phyloP scores from a whole-genome alignment of 2,329 filamentous ascomycete genomes.

The Exserohilum rostratum region DNA sequence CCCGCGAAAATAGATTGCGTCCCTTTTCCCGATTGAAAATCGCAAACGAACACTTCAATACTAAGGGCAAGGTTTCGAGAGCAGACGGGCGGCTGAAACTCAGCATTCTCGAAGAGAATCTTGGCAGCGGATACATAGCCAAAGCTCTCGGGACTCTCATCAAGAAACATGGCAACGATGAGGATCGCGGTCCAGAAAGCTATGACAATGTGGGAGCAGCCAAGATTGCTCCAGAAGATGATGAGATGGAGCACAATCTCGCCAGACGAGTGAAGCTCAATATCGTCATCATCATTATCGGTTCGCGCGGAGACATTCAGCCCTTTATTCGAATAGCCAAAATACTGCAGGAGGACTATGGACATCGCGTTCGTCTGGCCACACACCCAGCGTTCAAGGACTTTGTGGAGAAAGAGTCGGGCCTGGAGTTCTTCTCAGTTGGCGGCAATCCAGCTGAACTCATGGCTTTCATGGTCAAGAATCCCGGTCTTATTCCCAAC shows the following conservation, averaged over 20 bases:
- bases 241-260: conserved; percentile 43
- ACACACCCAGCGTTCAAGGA: conserved; percentile 79
- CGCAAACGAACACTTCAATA: conserved; percentile 68
- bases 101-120: conserved; percentile 69
- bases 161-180: conserved; percentile 59
- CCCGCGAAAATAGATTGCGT: conserved; percentile 15
- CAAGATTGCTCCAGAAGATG: conserved; percentile 42
- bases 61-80: conserved; percentile 68
- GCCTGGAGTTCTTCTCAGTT: conserved; percentile 79
- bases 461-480: conserved; percentile 90
- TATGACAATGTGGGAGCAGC: conserved; percentile 15
- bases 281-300: conserved; percentile 84
- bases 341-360: conserved; percentile 71
- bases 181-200: conserved; percentile 38
- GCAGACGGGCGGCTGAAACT: conserved; percentile 74
- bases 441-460: conserved; percentile 80
- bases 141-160: conserved; percentile 73
- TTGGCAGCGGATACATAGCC: conserved; percentile 72
- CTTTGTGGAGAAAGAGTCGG: conserved; percentile 74
- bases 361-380: conserved; percentile 77
- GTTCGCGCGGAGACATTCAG: conserved; percentile 79
- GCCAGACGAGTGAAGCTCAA: conserved; percentile 63
- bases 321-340: conserved; percentile 79
- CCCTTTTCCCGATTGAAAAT: conserved; percentile 64
- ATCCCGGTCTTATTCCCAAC: conserved; percentile 76